Conservation (phyloP, 106 monocot genomes). For the Triglochin maritima region DNA sequence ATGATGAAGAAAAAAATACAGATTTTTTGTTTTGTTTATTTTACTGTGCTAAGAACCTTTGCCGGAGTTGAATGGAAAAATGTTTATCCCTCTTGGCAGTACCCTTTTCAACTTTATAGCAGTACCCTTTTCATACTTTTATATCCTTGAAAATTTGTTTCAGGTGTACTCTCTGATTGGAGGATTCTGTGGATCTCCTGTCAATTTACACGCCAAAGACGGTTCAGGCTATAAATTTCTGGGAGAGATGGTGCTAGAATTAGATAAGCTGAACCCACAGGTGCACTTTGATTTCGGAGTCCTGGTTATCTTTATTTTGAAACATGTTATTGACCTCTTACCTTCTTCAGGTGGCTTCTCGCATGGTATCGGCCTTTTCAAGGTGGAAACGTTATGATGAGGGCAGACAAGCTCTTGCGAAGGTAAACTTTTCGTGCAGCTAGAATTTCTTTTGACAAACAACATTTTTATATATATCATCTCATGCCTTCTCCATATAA, state of each 20-base stretch:
- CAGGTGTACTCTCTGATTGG: constrained; percentile 92
- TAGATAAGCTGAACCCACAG: constrained; percentile 97
- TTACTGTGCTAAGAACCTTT: too few relatives aligned
- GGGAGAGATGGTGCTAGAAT: constrained; percentile 82
- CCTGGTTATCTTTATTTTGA: not conserved
- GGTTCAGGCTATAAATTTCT: constrained; percentile 95
- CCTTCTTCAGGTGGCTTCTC: constrained; percentile 65
- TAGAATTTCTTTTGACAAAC: not conserved
- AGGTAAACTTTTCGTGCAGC: constrained; percentile 33
- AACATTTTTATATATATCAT: too few relatives aligned
- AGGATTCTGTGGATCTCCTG: constrained; percentile 80
- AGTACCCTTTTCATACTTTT: too few relatives aligned
- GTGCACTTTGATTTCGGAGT: constrained; percentile 11
- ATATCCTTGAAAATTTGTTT: not conserved
- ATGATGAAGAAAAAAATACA: too few relatives aligned
- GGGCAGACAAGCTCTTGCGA: constrained; percentile 67
- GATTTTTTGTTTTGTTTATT: too few relatives aligned
- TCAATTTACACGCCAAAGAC: constrained; percentile 98
- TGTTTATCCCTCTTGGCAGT: too few relatives aligned
- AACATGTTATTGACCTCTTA: not conserved
- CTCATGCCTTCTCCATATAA: too few relatives aligned
- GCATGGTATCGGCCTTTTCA: constrained; percentile 93
- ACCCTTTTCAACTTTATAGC: too few relatives aligned
- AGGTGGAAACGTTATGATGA: constrained; percentile 92
- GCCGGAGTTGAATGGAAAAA: too few relatives aligned